Conservation (phyloP, 495 filamentous ascomycete genomes). For the Bryoglossum gracile region DNA sequence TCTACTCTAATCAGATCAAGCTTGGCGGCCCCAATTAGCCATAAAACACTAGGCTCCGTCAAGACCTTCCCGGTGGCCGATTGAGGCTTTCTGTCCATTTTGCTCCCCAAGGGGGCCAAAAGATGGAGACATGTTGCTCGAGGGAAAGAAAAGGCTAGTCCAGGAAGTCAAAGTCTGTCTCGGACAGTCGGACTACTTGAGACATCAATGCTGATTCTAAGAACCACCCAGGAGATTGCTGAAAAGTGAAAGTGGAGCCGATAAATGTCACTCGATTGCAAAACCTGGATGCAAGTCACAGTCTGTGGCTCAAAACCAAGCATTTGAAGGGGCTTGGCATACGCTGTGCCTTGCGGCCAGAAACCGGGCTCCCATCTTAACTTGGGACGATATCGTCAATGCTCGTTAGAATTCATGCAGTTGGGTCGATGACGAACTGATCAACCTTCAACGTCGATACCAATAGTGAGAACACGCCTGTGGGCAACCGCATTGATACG, state of each 20-base stretch:
- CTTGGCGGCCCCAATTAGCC: neutral
- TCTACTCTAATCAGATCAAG: neutral
- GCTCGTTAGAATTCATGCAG: neutral
- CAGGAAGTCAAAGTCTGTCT: neutral
- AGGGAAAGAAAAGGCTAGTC: neutral
- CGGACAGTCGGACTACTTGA: neutral
- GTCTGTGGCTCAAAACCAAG: neutral
- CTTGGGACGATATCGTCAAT: neutral
- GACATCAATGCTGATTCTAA: neutral
- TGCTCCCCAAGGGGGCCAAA: neutral
- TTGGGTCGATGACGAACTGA: neutral
- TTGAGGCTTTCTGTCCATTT: conserved; percentile 1
- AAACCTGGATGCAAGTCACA: neutral
- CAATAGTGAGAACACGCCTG: no score
- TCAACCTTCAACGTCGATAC: no score
- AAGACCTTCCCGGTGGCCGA: neutral
- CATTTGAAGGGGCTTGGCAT: neutral
- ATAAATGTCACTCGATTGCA: no score
- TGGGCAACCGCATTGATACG: no score
- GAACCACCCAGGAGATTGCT: neutral
- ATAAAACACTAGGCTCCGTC: conserved; percentile 5
- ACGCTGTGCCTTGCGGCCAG: neutral
- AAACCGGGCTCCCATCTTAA: neutral
- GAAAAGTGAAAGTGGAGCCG: no score
- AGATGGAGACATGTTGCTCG: no score